Percentiles rank a stretch among this genome's conserved stretches.
phyloP scores from a whole-genome alignment of 352 stramenopile species.

The Thalassiosira gravida region DNA sequence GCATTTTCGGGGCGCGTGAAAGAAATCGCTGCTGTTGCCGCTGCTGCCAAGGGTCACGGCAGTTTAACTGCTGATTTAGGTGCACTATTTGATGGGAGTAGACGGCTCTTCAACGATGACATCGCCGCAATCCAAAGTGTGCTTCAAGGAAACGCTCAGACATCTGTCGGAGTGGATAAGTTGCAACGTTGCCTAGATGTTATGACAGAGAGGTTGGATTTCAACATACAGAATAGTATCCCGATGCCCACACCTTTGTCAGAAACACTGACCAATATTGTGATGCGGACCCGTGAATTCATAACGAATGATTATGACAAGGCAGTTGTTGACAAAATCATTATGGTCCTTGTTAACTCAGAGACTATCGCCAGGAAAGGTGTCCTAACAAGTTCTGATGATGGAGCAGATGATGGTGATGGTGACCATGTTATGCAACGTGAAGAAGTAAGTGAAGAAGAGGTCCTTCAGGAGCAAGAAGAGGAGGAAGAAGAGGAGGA shows the following conservation, averaged over 20 bases:
- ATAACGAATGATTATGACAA: slow-evolving; percentile 87
- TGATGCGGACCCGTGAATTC: slow-evolving; percentile 85
- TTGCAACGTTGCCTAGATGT: slow-evolving; percentile 88
- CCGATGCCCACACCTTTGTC: slow-evolving; percentile 84
- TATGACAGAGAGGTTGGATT: slow-evolving; percentile 90
- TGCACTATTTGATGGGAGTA: slow-evolving; percentile 71
- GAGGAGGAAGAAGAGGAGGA: slow-evolving; percentile 87
- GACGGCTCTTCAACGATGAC: slow-evolving; percentile 83
- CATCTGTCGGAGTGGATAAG: slow-evolving; percentile 80
- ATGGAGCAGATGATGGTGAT: slow-evolving; percentile 86
- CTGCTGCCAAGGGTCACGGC: slow-evolving; percentile 63
- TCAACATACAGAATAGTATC: slow-evolving; percentile 89
- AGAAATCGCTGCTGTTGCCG: slow-evolving; percentile 78
- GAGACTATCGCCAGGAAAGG: slow-evolving; percentile 88
- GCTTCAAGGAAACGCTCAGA: slow-evolving; percentile 69
- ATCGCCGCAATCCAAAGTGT: slow-evolving; percentile 82
- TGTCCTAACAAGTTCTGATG: slow-evolving; percentile 64
- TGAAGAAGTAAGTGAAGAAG: slow-evolving; percentile 89
- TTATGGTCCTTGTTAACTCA: slow-evolving; percentile 86
- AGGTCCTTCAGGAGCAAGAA: slow-evolving; percentile 89
- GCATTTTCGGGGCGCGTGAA: slow-evolving; percentile 85
- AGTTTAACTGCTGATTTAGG: slow-evolving; percentile 74
- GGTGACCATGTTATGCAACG: slow-evolving; percentile 88
- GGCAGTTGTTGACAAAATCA: slow-evolving; percentile 86
- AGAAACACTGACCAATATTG: slow-evolving; percentile 86